These are phyloP conservation scores for Xylaria sp. DNA, from an alignment of 2,329 filamentous ascomycete genomes.

Conservation along the genomic window DNA sequence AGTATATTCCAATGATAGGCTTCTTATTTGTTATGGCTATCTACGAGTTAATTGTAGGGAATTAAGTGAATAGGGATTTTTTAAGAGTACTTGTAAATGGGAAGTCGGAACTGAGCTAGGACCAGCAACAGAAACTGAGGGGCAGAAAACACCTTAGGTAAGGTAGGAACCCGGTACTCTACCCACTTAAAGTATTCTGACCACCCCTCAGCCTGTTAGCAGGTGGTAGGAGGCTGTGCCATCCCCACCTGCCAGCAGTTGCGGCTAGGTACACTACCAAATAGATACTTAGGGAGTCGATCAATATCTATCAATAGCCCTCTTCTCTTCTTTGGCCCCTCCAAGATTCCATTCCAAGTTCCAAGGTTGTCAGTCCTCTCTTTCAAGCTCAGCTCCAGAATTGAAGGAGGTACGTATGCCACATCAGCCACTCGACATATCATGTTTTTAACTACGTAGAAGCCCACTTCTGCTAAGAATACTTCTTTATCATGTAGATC, in stretches of 20 bases:
- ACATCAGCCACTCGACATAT: conserved; percentile 25
- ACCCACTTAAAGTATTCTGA: too few species aligned
- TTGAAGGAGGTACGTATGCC: conserved; percentile 32
- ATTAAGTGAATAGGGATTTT: too few species aligned
- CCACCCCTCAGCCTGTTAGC: too few species aligned
- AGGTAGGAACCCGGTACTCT: too few species aligned
- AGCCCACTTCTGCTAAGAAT: conserved; percentile 24
- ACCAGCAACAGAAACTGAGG: too few species aligned
- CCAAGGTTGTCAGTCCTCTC: conserved; percentile 19
- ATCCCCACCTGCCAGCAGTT: conserved; percentile 9
- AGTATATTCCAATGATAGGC: too few species aligned
- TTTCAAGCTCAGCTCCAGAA: conserved; percentile 28
- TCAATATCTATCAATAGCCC: conserved; percentile 18
- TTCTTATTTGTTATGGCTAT: too few species aligned
- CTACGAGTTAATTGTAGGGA: too few species aligned
- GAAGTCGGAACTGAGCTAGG: too few species aligned
- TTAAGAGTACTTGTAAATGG: too few species aligned
- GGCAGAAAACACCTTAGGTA: too few species aligned
- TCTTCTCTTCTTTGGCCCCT: conserved; percentile 27
- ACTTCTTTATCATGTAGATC: conserved; percentile 25
- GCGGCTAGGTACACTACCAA: neutral
- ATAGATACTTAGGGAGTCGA: neutral
- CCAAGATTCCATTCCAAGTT: conserved; percentile 28
- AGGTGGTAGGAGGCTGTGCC: neutral
- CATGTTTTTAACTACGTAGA: conserved; percentile 14